These are phyloP conservation scores for Arabidopsis thaliana DNA, from an alignment of 345 rosid genomes.

Conservation along the genomic window DNA sequence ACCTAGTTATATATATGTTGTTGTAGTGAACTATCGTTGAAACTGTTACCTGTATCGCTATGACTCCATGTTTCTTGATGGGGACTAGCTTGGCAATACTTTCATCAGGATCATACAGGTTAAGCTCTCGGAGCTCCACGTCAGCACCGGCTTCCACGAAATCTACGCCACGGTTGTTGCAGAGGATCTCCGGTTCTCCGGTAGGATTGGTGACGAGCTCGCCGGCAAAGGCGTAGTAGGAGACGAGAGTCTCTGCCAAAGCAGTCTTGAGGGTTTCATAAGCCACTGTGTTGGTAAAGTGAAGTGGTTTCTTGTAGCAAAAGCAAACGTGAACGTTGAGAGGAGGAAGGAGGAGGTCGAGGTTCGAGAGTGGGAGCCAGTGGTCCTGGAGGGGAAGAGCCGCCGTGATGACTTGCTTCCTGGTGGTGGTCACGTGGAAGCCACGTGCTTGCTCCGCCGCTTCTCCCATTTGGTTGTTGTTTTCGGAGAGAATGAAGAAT, in stretches of 20 bases:
- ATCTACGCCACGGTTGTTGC: conserved; percentile 86
- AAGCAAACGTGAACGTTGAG: conserved; percentile 67
- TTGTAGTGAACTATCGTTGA: not conserved
- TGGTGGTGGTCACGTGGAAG: conserved; percentile 49
- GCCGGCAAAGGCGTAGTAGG: conserved; percentile 77
- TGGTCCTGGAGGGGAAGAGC: conserved; percentile 71
- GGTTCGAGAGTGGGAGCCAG: conserved; percentile 87
- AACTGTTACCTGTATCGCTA: conserved; percentile 70
- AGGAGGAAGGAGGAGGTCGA: conserved; percentile 83
- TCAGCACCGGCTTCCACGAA: conserved; percentile 69
- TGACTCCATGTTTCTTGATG: conserved; percentile 57
- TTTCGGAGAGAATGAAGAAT: conserved; percentile 30
- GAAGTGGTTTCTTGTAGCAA: conserved; percentile 56
- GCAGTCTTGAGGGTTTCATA: conserved; percentile 56
- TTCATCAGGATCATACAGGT: conserved; percentile 71
- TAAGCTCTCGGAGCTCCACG: conserved; percentile 57
- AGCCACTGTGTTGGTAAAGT: conserved; percentile 31
- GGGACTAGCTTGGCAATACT: conserved; percentile 73
- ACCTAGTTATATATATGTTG: conserved; percentile 13
- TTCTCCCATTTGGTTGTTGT: conserved; percentile 35
- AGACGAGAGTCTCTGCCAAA: conserved; percentile 65
- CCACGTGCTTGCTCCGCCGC: conserved; percentile 43
- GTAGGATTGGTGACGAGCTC: conserved; percentile 62
- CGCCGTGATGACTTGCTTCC: conserved; percentile 68
- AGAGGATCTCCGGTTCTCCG: conserved; percentile 83